Base-by-base conservation (phyloP, 768 basidiomycete genomes). In the Leccinum pellstonianum region DNA sequence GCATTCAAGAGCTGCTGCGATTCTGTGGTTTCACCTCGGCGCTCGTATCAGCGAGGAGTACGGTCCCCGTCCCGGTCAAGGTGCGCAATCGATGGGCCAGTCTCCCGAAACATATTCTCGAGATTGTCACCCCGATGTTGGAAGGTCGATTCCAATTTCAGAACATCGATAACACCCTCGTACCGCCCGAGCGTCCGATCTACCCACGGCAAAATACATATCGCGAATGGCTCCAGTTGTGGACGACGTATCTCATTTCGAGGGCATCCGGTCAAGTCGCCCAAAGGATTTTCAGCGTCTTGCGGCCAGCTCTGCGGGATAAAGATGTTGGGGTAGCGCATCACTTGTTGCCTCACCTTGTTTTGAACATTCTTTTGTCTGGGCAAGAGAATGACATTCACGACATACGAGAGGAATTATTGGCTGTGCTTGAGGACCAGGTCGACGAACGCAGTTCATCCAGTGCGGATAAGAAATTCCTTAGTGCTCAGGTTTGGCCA, bases 301-400 rank as follows among this genome's bases (percentile, higher is more conserved):
- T 97, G 68, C 83, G 86, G 23, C 83, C 87, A 11, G 86, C 90
- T 0, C 81, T 98, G 23, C 82, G 86, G 33, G 90, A 87, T 68
- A 92, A 91, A 64, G 97, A 99, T 72, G 95, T 95, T 11, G 86
- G 86, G n/a, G 89, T 98, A n/a, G 93, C 95, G 1, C 91, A 88
- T 66, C 86, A 91, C 68, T 76, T 99, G 29, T 81, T 99, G 19
- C 96, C 97, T 7, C 95, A 98, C 69, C 81, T 99, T 17, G 88
- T 97, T 4, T 76, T 98, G 50, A 90, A 93, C 64, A 82, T 93
- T 12, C 79, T 98, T 15, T 80, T 94, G 56, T 88, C 90, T 8
- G 93, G 91, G 0, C 73, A 81, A 25, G 84, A 87, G 1, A 76
- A 78, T 12, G 86, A 89, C 55, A 78, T 83, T 1, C 73, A 82